These are phyloP conservation scores for Plantago ovata DNA, from an alignment of 257 asterid genomes.

Conservation along the genomic window DNA sequence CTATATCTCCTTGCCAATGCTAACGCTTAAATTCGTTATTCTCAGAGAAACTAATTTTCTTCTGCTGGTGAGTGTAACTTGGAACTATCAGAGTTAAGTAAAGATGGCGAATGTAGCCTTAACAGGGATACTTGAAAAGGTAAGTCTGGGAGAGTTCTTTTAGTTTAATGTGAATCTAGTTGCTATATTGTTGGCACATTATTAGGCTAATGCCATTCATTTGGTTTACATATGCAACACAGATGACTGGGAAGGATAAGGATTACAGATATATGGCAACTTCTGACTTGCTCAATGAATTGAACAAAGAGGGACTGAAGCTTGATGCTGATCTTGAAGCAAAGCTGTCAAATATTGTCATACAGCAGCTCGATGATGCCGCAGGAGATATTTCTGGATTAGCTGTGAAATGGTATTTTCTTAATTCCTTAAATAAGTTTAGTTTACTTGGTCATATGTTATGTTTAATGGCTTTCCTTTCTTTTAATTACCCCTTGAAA, in stretches of 20 bases:
- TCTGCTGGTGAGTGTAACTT: too few species aligned
- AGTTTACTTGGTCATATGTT: neutral
- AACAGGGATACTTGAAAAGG: constrained; percentile 83
- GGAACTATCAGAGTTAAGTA: neutral
- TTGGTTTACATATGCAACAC: constrained; percentile 22
- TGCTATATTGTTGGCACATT: constrained; percentile 1
- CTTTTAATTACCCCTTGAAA: neutral
- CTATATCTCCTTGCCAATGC: too few species aligned
- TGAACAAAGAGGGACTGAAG: constrained; percentile 86
- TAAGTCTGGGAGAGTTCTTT: constrained; percentile 18
- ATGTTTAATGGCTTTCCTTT: neutral
- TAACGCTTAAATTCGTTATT: too few species aligned
- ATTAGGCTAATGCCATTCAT: neutral
- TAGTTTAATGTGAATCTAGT: constrained; percentile 1
- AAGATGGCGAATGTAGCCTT: constrained; percentile 50
- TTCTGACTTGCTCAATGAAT: constrained; percentile 90
- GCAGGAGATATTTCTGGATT: constrained; percentile 99
- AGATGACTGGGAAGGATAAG: constrained; percentile 99
- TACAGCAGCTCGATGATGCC: constrained; percentile 96
- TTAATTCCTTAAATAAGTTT: constrained; percentile 12
- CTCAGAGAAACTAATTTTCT: too few species aligned
- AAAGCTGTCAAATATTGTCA: constrained; percentile 69
- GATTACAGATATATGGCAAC: constrained; percentile 99
- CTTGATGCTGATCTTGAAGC: constrained; percentile 80
- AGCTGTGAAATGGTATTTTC: constrained; percentile 89